These are phyloP conservation scores for Clonostachys chloroleuca DNA, from an alignment of 2,329 filamentous ascomycete species.

Conservation along the genomic window DNA sequence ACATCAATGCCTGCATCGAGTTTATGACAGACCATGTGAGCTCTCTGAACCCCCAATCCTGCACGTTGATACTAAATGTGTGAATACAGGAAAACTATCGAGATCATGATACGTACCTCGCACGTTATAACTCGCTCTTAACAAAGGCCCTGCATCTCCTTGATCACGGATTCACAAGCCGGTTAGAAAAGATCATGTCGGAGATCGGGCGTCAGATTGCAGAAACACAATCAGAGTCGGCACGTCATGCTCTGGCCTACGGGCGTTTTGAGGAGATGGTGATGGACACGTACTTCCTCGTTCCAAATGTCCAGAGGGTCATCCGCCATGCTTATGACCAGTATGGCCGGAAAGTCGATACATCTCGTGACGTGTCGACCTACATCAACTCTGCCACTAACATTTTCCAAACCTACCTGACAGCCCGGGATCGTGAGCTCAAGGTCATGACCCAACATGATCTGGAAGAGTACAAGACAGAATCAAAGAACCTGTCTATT, in stretches of 20 bases:
- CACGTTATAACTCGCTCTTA: conserved; percentile 79
- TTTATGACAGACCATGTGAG: conserved; percentile 87
- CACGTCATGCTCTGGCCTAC: conserved; percentile 54
- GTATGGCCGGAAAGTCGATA: conserved; percentile 37
- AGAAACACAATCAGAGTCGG: conserved; percentile 52
- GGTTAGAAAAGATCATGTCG: conserved; percentile 45
- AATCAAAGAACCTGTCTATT: conserved; percentile 40
- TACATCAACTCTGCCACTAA: conserved; percentile 50
- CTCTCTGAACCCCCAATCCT: conserved; percentile 1
- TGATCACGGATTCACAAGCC: conserved; percentile 50
- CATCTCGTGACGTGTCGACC: conserved; percentile 40
- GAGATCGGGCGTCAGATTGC: conserved; percentile 52
- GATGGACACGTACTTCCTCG: conserved; percentile 48
- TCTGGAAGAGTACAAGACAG: conserved; percentile 47
- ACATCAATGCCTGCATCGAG: conserved; percentile 83
- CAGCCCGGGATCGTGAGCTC: conserved; percentile 47
- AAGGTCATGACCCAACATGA: conserved; percentile 49
- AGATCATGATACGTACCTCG: conserved; percentile 82
- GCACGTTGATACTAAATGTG: conserved; percentile 5
- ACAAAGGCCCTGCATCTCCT: conserved; percentile 60
- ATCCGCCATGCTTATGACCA: conserved; percentile 47
- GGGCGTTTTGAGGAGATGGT: conserved; percentile 57
- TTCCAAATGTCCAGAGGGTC: conserved; percentile 51
- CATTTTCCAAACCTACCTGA: conserved; percentile 49
- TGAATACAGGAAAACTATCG: conserved; percentile 66